These are phyloP conservation scores for Dentipellis sp. DNA, from an alignment of 768 basidiomycete genomes.

Conservation along the genomic window DNA sequence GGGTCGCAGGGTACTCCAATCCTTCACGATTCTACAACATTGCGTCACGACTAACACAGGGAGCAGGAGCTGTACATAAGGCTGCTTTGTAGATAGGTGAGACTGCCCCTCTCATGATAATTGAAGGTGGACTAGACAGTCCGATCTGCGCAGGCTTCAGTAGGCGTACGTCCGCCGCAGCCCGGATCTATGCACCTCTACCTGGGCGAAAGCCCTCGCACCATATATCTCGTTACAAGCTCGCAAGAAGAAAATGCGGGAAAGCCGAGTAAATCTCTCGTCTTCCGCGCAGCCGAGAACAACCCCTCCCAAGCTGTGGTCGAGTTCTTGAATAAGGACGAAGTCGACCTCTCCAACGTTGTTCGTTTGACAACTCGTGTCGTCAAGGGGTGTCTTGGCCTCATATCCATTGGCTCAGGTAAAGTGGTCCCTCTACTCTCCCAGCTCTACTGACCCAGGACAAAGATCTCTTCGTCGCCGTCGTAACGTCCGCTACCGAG, in stretches of 20 bases:
- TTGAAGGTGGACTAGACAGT: no score
- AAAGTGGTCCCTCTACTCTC: background rate
- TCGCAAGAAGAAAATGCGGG: constrained; percentile 56
- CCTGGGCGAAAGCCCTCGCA: constrained; percentile 56
- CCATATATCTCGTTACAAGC: constrained; percentile 65
- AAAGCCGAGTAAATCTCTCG: constrained; percentile 51
- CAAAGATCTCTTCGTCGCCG: constrained; percentile 77
- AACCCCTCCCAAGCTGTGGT: constrained; percentile 64
- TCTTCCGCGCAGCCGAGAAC: constrained; percentile 56
- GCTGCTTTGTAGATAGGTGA: no score
- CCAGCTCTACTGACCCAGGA: no score
- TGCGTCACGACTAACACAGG: no score
- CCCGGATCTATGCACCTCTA: constrained; percentile 57
- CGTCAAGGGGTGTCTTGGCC: constrained; percentile 78
- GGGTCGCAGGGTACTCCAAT: no score
- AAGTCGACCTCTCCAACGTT: constrained; percentile 58
- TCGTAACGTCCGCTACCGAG: constrained; percentile 69
- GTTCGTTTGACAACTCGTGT: constrained; percentile 61
- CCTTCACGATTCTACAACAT: no score
- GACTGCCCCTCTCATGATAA: no score
- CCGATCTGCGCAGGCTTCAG: no score
- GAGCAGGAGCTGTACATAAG: no score
- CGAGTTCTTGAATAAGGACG: constrained; percentile 69
- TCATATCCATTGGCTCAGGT: constrained; percentile 70
- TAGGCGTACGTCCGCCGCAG: background rate